phyloP scores from a whole-genome alignment of 202 grass and related monocot species.

The Dendrocalamus latiflorus region DNA sequence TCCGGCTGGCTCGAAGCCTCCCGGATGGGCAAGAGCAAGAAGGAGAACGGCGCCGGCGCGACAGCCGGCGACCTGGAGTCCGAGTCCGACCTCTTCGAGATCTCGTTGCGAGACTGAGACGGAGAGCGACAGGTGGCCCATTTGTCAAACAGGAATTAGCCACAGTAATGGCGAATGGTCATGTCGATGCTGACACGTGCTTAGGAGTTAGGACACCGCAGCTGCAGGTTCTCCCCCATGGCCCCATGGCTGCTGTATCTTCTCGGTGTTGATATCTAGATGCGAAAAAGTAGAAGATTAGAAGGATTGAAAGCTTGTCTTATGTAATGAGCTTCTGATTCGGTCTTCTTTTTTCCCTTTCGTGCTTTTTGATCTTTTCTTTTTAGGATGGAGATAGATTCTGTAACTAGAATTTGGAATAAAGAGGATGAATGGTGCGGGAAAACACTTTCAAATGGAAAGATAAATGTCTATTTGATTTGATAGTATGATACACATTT shows the following conservation, averaged over 20 bases:
- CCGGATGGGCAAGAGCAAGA: constrained; percentile 45
- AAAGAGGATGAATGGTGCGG: background rate
- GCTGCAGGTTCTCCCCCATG: constrained; percentile 25
- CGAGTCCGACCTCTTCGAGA: constrained; percentile 92
- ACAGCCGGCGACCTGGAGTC: constrained; percentile 40
- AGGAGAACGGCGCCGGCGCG: constrained; percentile 23
- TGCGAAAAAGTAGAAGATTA: constrained; percentile 12
- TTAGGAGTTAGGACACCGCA: constrained; percentile 38
- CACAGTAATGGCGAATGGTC: constrained; percentile 35
- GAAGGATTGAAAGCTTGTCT: constrained; percentile 38
- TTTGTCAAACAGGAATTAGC: constrained; percentile 41
- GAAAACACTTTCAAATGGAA: background rate
- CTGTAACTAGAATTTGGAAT: background rate
- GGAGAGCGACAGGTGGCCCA: constrained; percentile 27
- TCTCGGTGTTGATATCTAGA: constrained; percentile 11
- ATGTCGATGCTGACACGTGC: constrained; percentile 34
- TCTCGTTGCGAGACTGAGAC: constrained; percentile 51
- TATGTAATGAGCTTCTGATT: constrained; percentile 25
- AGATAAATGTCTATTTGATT: background rate
- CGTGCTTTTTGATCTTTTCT: background rate
- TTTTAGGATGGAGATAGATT: background rate
- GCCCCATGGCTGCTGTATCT: too few relatives aligned
- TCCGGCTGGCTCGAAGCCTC: constrained; percentile 48
- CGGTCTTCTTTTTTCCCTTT: background rate
- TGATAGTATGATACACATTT: background rate